Evolutionary conservation across 2,329 filamentous ascomycete genomes (phyloP), one percentile per base, ranked within the genome.

Genomic region (Colletotrichum sp.): DNA sequence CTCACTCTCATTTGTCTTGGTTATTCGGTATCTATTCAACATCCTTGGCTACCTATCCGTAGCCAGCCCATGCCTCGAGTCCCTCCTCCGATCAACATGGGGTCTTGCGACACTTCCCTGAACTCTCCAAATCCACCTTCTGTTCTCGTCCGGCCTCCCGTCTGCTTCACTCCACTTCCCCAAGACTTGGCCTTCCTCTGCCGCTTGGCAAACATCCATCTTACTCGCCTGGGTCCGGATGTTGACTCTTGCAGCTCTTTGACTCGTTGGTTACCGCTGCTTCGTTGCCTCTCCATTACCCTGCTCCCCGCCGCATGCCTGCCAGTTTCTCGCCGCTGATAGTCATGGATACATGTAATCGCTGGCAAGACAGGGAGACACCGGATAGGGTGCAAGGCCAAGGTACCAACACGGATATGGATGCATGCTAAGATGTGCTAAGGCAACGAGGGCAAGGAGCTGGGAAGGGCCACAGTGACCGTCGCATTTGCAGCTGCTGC

Each of bases 161-260:
- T 55, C 26, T 69, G 58, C 73, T 76, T 73, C 58, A 73, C 73
- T 76, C 73, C 73, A 76, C 70, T 64, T 69, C 64, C 64, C 65
- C 70, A 60, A 76, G 70, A 60, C 73, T 76, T 76, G 70, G 73
- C 73, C 70, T 38, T 76, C 70, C 73, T 73, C n/a, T 76, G 21
- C 15, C 32, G 38, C 73, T 76, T 76, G 73, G 73, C 70, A 48
- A 6, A 38, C 58, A 65, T 43, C 58, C 71, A 38, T 52, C 70
- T 69, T 73, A 38, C 58, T 69, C 65, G n/a, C 38, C 6, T 38
- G 32, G 56, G 26, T 10, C 43, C 62, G 21, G 10, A 48, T 28
- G 21, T 60, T 34, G 4, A 15, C 13, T 30, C 34, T 64, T 21
- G 12, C 8, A 56, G 34, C 16, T n/a, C 58, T 48, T 36, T 65